Evolutionary conservation across 768 basidiomycete species (phyloP).

Genomic region (Mycena crocata): DNA sequence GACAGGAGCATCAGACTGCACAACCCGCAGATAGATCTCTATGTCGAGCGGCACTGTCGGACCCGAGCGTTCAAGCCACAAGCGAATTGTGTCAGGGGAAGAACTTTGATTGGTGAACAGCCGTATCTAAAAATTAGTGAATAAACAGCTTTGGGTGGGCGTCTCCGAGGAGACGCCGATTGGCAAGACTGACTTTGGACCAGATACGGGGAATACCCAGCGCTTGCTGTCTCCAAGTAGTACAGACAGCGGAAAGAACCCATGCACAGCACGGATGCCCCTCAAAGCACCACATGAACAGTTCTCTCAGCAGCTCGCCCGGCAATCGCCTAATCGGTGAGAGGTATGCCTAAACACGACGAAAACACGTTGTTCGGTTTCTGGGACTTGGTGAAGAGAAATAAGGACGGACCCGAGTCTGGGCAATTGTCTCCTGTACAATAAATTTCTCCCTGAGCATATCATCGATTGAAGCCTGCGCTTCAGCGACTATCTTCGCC

Average conservation of each 20-base stretch:
- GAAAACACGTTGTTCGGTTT: conserved; percentile 27
- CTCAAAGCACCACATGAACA: conserved; percentile 78
- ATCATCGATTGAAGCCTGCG: conserved; percentile 63
- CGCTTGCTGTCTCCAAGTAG: conserved; percentile 73
- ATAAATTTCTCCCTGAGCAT: conserved; percentile 60
- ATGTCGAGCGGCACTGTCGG: conserved; percentile 78
- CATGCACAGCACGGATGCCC: conserved; percentile 81
- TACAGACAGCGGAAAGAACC: conserved; percentile 77
- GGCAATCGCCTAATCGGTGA: conserved; percentile 80
- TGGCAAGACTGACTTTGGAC: conserved; percentile 71
- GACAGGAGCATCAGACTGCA: conserved; percentile 39
- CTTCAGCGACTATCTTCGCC: conserved; percentile 67
- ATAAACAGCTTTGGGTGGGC: conserved; percentile 15
- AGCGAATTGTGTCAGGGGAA: conserved; percentile 81
- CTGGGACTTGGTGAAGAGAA: background rate
- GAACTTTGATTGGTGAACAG: conserved; percentile 76
- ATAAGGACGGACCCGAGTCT: conserved; percentile 43
- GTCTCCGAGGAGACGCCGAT: conserved; percentile 29
- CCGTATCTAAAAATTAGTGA: conserved; percentile 64
- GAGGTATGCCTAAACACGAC: conserved; percentile 64
- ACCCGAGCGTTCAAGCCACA: conserved; percentile 88
- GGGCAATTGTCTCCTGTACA: conserved; percentile 61
- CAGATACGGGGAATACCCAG: conserved; percentile 77
- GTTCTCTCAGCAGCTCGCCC: conserved; percentile 75
- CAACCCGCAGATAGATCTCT: conserved; percentile 78